Percentiles rank a stretch among this genome's conserved stretches.
phyloP scores from a whole-genome alignment of 1,139 yeast species.

The Yamadazyma oceani region DNA sequence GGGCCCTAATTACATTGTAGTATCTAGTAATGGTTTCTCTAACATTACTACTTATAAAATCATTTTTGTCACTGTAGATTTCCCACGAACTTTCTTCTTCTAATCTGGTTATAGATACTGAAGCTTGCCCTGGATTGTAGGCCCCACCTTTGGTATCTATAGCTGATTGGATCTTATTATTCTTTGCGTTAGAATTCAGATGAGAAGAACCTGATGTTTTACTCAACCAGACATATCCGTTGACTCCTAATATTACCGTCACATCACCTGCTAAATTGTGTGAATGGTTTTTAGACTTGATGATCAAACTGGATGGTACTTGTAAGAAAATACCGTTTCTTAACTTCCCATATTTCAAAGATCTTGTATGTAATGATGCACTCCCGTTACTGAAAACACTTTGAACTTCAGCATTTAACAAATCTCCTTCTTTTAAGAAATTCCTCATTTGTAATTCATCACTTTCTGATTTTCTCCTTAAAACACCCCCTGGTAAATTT shows the following conservation, averaged over 20 bases:
- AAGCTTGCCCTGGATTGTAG: conserved; percentile 59
- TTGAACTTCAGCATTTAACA: conserved; percentile 94
- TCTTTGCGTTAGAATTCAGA: conserved; percentile 17
- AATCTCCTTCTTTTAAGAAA: conserved; percentile 94
- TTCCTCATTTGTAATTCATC: conserved; percentile 97
- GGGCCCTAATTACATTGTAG: conserved; percentile 76
- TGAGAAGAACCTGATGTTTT: conserved; percentile 48
- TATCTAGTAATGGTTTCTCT: conserved; percentile 82
- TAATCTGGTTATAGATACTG: conserved; percentile 74
- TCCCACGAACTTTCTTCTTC: conserved; percentile 97
- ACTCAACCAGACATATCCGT: conserved; percentile 91
- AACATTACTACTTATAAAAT: conserved; percentile 57
- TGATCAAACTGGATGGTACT: conserved; percentile 79
- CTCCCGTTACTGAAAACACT: conserved; percentile 85
- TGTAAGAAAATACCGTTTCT: conserved; percentile 83
- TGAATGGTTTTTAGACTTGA: conserved; percentile 84
- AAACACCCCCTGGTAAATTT: conserved; percentile 94
- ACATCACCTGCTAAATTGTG: conserved; percentile 89
- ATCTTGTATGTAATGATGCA: conserved; percentile 92
- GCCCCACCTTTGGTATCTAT: conserved; percentile 44
- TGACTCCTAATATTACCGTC: conserved; percentile 86
- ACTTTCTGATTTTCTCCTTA: conserved; percentile 88
- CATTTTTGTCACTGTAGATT: conserved; percentile 90
- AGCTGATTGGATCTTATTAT: conserved; percentile 40
- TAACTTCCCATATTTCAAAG: conserved; percentile 90